Evolutionary conservation across 371 early-diverging fungal genomes (phyloP).

Genomic region (Entomophthora muscae): DNA sequence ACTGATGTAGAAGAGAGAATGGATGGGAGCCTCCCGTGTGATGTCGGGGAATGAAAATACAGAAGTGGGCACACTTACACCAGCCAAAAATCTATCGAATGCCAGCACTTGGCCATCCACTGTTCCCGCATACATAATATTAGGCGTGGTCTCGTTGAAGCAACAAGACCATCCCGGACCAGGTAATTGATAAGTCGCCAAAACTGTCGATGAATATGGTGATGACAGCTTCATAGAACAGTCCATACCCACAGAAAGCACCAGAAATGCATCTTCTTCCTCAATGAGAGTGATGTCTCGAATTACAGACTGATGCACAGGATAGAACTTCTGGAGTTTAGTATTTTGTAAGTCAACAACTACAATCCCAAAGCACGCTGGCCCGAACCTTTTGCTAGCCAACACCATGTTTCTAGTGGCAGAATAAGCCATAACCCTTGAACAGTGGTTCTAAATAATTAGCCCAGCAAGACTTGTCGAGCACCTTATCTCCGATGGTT

Average conservation of each 20-base stretch:
- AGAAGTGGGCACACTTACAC: not conserved
- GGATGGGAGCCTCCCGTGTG: not conserved
- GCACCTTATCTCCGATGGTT: not conserved
- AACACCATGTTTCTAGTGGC: not conserved
- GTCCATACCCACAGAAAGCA: not conserved
- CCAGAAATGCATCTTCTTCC: not conserved
- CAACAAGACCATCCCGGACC: conserved; percentile 2
- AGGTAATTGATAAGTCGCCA: not conserved
- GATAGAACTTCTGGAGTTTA: not conserved
- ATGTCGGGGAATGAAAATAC: not conserved
- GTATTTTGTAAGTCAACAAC: not conserved
- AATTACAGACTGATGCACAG: not conserved
- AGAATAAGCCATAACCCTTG: not conserved
- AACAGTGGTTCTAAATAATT: not conserved
- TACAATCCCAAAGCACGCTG: not conserved
- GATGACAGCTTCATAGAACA: not conserved
- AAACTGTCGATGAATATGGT: not conserved
- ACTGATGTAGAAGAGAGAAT: not conserved
- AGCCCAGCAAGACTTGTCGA: too few relatives aligned
- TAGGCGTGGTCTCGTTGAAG: not conserved
- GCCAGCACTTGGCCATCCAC: not conserved
- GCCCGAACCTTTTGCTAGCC: not conserved
- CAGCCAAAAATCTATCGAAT: not conserved
- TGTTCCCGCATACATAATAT: not conserved
- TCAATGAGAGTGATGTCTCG: not conserved